Evolutionary conservation across 164 flowering plant genomes (phyloP).

Genomic region (Magnolia officinalis): DNA sequence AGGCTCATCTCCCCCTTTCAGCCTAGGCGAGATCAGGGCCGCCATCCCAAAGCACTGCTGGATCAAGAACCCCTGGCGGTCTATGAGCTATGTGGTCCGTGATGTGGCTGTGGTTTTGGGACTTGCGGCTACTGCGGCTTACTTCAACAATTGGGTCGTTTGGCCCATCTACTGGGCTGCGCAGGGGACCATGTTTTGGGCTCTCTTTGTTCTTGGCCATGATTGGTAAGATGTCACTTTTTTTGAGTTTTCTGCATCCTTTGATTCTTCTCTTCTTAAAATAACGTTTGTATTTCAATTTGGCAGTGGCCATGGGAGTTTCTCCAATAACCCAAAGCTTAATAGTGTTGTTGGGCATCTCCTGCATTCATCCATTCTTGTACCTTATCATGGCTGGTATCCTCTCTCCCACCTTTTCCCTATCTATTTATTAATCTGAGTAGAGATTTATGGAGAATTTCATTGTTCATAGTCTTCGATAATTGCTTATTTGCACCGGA

Average conservation of each 20-base stretch:
- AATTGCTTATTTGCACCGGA: no score
- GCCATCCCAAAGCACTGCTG: slow-evolving; percentile 92
- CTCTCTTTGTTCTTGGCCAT: slow-evolving; percentile 86
- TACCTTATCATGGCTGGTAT: slow-evolving; percentile 68
- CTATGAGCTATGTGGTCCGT: slow-evolving; percentile 68
- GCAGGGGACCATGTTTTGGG: slow-evolving; percentile 95
- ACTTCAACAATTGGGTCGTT: slow-evolving; percentile 49
- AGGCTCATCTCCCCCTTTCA: slow-evolving; percentile 67
- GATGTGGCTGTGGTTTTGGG: slow-evolving; percentile 53
- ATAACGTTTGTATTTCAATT: background rate
- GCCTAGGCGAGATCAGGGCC: slow-evolving; percentile 65
- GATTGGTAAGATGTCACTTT: slow-evolving; percentile 49
- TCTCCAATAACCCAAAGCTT: slow-evolving; percentile 36
- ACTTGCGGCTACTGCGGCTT: slow-evolving; percentile 46
- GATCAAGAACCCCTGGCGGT: slow-evolving; percentile 80
- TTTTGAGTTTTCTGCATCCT: background rate
- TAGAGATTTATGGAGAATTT: no score
- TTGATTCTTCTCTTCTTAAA: background rate
- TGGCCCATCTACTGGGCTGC: slow-evolving; percentile 91
- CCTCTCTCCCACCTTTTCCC: background rate
- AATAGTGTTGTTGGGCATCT: slow-evolving; percentile 54
- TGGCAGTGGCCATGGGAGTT: slow-evolving; percentile 56
- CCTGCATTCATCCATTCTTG: slow-evolving; percentile 59
- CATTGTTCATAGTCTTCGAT: no score
- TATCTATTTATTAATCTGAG: background rate